Evolutionary conservation across 164 flowering plant genomes (phyloP), one percentile per base, ranked within the genome.

Genomic region (Pachysandra terminalis): DNA sequence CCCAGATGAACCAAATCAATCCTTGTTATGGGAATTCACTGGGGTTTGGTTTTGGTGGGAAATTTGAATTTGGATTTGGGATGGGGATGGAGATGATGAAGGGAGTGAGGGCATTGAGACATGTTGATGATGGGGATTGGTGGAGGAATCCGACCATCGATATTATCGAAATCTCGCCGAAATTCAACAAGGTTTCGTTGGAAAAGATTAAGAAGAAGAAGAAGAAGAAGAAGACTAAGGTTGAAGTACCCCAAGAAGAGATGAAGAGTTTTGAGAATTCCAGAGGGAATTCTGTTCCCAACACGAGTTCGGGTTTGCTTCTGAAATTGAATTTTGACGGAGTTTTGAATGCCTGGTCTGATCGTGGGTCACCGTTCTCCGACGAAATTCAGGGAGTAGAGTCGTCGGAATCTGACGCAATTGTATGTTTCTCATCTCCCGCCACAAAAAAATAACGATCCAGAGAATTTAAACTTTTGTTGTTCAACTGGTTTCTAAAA

Each of bases 311-410:
- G 25, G 77, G 79, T 32, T 65, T 87, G 80, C 54, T 73, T 4
- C 69, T 93, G 74, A 93, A 93, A 70, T 68, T 93, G 74, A 81
- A 87, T 51, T 84, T 85, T 72, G 89, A 90, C 6, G 75, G 74
- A 24, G 87, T 93, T 27, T 26, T 83, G 73, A 76, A 64, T 0
- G 91, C 81, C 6, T 93, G 98, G 98, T 87, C 93, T 0, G 88
- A 76, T 67, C 77, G 78, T 0, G 87, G 83, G 2, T 83, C 85
- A 28, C 89, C 95, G 0, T 93, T 85, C 49, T 71, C 90, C 45
- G 86, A 83, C 5, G 90, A 85, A 24, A 15, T 57, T 21, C 57
- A 69, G 26, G 83, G 72, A 8, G 23, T 81, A 4, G 87, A 82
- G 12, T 32, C 56, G 19, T 52, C 83, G 2, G 86, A 80, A 71